Conservation (phyloP, 2,329 filamentous ascomycete species). For the Pleoardoris graminearum region DNA sequence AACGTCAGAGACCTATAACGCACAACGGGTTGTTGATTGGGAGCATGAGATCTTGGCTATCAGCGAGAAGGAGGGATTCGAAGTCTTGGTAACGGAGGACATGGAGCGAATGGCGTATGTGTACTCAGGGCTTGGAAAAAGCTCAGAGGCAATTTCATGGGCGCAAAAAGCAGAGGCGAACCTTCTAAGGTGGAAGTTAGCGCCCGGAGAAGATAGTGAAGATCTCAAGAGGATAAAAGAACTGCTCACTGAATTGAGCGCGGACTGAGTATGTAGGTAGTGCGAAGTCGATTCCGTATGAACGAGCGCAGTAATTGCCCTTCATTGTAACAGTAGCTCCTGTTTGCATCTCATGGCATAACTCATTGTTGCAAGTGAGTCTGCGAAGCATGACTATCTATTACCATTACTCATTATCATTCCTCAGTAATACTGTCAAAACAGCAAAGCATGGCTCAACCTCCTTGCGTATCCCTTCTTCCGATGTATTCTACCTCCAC, state of each 20-base stretch:
- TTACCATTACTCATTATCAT: slow-evolving; percentile 1
- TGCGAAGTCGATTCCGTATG: neutral
- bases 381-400: neutral
- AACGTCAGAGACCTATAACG: slow-evolving; percentile 26
- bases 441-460: too few relatives aligned
- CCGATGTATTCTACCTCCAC: neutral
- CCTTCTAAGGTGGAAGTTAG: slow-evolving; percentile 25
- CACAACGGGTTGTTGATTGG: slow-evolving; percentile 27
- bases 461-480: neutral
- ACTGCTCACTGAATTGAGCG: slow-evolving; percentile 21
- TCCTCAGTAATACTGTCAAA: too few relatives aligned
- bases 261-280: neutral
- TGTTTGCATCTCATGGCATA: too few relatives aligned
- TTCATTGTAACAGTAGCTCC: too few relatives aligned
- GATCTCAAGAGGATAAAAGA: slow-evolving; percentile 22
- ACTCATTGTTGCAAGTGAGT: neutral
- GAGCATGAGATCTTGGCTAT: slow-evolving; percentile 30
- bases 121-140: slow-evolving; percentile 22
- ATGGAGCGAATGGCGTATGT: slow-evolving; percentile 33
- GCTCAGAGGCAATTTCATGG: slow-evolving; percentile 21
- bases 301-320: too few relatives aligned
- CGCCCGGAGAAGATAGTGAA: slow-evolving; percentile 19
- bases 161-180: slow-evolving; percentile 24
- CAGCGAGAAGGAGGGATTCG: slow-evolving; percentile 24
- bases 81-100: slow-evolving; percentile 24